These are phyloP conservation scores for Monsonia emarginata DNA, from an alignment of 441 rosid genomes.

Conservation along the genomic window DNA sequence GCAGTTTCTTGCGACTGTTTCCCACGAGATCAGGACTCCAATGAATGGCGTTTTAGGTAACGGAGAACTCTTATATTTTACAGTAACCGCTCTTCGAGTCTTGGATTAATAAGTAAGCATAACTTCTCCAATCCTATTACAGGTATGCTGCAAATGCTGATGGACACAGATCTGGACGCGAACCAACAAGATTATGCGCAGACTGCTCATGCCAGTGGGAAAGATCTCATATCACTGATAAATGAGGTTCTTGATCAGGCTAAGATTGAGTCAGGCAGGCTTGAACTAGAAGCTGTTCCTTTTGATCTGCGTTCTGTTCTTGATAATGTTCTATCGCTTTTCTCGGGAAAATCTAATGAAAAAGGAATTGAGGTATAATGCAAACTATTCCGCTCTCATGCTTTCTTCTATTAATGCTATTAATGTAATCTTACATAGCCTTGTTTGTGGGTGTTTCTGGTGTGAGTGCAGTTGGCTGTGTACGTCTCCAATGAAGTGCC, in stretches of 20 bases:
- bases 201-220: constrained; percentile 86
- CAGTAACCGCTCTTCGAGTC: background rate
- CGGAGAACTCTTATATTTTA: background rate
- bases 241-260: constrained; percentile 94
- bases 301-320: constrained; percentile 65
- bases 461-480: constrained; percentile 58
- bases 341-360: constrained; percentile 58
- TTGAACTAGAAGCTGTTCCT: constrained; percentile 75
- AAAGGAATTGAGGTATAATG: constrained; percentile 68
- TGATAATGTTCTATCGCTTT: constrained; percentile 61
- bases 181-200: constrained; percentile 67
- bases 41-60: constrained; percentile 94
- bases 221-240: constrained; percentile 68
- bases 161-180: constrained; percentile 75
- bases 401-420: background rate
- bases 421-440: background rate
- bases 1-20: constrained; percentile 94
- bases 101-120: background rate
- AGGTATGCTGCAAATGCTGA: constrained; percentile 94
- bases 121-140: constrained; percentile 20
- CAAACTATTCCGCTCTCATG: background rate
- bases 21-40: constrained; percentile 94
- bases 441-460: constrained; percentile 20
- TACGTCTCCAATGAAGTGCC: constrained; percentile 81
- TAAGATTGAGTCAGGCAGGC: constrained; percentile 93